Base-by-base conservation (phyloP, 2,329 filamentous ascomycete species). In the Ascochyta clinopodiicola region DNA sequence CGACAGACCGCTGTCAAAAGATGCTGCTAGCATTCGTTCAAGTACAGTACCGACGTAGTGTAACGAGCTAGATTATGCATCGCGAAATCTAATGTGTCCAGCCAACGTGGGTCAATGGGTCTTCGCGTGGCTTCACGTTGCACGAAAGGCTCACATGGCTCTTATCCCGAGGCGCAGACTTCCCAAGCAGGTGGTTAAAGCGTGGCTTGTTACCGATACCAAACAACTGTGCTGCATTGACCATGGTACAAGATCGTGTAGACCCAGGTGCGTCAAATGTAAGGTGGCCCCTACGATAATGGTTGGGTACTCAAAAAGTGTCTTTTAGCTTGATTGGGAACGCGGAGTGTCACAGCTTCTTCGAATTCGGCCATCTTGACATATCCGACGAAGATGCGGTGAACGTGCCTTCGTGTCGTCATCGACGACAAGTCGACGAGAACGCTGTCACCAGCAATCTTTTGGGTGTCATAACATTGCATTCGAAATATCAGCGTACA, bases 41-140 rank as follows among this genome's bases (percentile, higher is more conserved):
- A 60, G 55, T 39, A 44, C 40, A 29, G 51, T 37, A 32, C 35
- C 24, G 35, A 58, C 50, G 64, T 38, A 43, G 68, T 72, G 62
- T 52, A 60, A 73, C 62, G 37, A 40, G 53, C 71, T 73, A 73
- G 68, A 62, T 64, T 66, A 74, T 73, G 71, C 71, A 73, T 63
- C 62, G 66, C 71, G 70, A 73, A 55, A 67, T 73, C 50, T 57
- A 48, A 39, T 57, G 62, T 62, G 51, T 61, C 37, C 35, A 51
- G 31, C 54, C 43, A 71, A 70, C 64, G 66, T 70, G 69, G 62
- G 35, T 45, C 51, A 51, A 42, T 57, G 51, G 51, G 39, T 53
- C 59, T 48, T 44, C 56, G 61, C 54, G 56, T 60, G 58, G 57
- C 48, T 60, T 55, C 22, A 12, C 13, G 65, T 64, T 42, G 59